phyloP scores from a whole-genome alignment of 164 flowering plant genomes.

The Buxus sempervirens region DNA sequence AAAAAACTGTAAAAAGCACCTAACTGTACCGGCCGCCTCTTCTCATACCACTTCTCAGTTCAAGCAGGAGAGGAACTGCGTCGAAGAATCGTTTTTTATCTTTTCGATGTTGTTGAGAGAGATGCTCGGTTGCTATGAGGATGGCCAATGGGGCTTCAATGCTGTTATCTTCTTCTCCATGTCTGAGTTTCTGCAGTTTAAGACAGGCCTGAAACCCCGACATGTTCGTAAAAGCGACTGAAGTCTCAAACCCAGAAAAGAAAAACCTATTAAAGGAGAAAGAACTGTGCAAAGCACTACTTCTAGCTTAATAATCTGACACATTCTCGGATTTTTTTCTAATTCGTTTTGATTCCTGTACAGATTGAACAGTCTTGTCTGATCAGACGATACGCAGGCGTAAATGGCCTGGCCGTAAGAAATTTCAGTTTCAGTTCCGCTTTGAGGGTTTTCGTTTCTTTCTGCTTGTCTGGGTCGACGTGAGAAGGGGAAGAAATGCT shows the following conservation, averaged over 20 bases:
- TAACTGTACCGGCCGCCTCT: constrained; percentile 9
- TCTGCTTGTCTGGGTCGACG: no score
- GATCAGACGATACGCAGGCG: no score
- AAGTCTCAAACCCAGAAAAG: neutral
- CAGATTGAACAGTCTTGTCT: no score
- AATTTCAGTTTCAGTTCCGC: no score
- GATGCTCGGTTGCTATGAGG: neutral
- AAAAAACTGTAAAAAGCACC: no score
- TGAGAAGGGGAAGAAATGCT: constrained; percentile 35
- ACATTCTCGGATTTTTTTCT: no score
- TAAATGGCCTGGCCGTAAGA: no score
- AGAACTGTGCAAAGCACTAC: no score
- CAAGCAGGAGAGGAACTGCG: neutral
- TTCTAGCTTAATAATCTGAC: no score
- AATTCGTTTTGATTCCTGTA: no score
- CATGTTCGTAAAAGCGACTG: neutral
- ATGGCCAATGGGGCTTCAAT: constrained; percentile 6
- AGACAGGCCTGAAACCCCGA: constrained; percentile 7
- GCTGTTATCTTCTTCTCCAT: neutral
- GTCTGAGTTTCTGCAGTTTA: neutral
- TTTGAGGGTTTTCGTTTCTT: no score
- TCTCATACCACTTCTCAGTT: neutral
- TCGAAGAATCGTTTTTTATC: neutral
- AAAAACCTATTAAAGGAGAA: no score
- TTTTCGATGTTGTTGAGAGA: neutral